Conservation (phyloP, 2,329 filamentous ascomycete species). For the Sphaerulina populicola region DNA sequence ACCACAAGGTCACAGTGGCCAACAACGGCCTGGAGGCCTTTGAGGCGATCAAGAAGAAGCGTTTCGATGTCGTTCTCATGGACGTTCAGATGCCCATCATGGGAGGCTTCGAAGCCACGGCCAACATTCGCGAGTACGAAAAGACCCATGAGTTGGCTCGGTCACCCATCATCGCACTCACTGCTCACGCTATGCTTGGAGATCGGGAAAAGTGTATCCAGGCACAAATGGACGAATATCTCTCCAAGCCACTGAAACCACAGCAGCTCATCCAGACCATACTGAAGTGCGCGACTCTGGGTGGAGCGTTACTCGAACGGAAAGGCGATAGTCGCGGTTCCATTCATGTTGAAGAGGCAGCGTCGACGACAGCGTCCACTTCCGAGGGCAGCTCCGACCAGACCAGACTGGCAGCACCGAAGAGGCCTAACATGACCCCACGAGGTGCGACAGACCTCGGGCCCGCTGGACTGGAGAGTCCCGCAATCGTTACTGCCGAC, state of each 20-base stretch:
- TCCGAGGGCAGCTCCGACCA: constrained; percentile 23
- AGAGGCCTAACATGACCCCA: constrained; percentile 50
- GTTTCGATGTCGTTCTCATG: constrained; percentile 96
- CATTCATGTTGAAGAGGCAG: constrained; percentile 20
- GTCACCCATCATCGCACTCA: constrained; percentile 92
- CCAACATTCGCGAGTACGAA: constrained; percentile 93
- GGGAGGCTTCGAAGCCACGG: constrained; percentile 96
- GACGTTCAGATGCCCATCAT: constrained; percentile 99
- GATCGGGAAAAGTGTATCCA: constrained; percentile 97
- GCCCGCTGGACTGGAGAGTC: constrained; percentile 54
- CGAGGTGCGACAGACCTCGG: constrained; percentile 64
- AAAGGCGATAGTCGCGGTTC: constrained; percentile 42
- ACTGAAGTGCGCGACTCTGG: constrained; percentile 88
- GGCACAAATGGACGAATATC: constrained; percentile 98
- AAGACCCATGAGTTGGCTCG: constrained; percentile 68
- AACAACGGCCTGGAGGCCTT: constrained; percentile 91
- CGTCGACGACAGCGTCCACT: constrained; percentile 5
- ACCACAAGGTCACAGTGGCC: constrained; percentile 84
- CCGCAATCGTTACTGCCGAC: constrained; percentile 52
- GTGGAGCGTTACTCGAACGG: constrained; percentile 72
- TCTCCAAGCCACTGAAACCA: constrained; percentile 92
- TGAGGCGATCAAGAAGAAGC: constrained; percentile 81
- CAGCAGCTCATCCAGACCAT: constrained; percentile 98
- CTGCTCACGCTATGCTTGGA: constrained; percentile 96
- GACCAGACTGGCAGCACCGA: constrained; percentile 23